Evolutionary conservation across 2,329 filamentous ascomycete species (phyloP).

Genomic region (Didymella segeticola): DNA sequence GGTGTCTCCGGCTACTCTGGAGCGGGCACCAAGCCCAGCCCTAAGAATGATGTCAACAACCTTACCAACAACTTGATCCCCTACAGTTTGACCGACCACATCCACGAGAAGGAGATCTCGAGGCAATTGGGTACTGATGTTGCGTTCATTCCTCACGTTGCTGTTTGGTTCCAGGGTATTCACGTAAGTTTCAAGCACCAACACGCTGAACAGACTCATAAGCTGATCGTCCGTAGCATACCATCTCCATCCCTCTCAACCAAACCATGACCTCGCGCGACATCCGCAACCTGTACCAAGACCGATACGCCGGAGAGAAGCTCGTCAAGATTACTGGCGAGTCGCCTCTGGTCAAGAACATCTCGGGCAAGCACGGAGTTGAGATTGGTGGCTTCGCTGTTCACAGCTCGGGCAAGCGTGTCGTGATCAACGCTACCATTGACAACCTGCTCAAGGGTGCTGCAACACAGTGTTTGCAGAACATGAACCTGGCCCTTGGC

Average conservation of each 20-base stretch:
- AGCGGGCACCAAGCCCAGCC: slow-evolving; percentile 89
- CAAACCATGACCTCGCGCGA: slow-evolving; percentile 89
- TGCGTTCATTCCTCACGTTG: slow-evolving; percentile 91
- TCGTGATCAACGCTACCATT: slow-evolving; percentile 92
- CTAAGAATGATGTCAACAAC: slow-evolving; percentile 88
- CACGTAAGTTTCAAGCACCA: slow-evolving; percentile 56
- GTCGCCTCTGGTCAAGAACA: slow-evolving; percentile 82
- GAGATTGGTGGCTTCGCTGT: slow-evolving; percentile 98
- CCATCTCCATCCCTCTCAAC: slow-evolving; percentile 86
- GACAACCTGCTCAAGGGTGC: slow-evolving; percentile 95
- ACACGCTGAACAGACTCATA: neutral
- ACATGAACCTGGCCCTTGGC: slow-evolving; percentile 91
- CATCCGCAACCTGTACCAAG: slow-evolving; percentile 93
- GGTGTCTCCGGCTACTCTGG: slow-evolving; percentile 94
- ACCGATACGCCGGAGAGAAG: slow-evolving; percentile 93
- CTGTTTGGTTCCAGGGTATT: slow-evolving; percentile 97
- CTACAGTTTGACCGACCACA: slow-evolving; percentile 90
- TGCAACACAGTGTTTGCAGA: slow-evolving; percentile 91
- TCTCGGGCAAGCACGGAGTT: slow-evolving; percentile 83
- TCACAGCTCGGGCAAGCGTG: slow-evolving; percentile 84
- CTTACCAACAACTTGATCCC: slow-evolving; percentile 88
- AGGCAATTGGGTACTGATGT: slow-evolving; percentile 75
- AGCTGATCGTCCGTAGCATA: slow-evolving; percentile 62
- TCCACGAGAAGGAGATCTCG: slow-evolving; percentile 92
- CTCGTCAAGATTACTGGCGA: slow-evolving; percentile 93